A percentile compares a stretch with the other conserved stretches of the same genome.
Evolutionary conservation across 2,329 filamentous ascomycete genomes (phyloP).

Genomic region (Emmonsiellopsis sp.): DNA sequence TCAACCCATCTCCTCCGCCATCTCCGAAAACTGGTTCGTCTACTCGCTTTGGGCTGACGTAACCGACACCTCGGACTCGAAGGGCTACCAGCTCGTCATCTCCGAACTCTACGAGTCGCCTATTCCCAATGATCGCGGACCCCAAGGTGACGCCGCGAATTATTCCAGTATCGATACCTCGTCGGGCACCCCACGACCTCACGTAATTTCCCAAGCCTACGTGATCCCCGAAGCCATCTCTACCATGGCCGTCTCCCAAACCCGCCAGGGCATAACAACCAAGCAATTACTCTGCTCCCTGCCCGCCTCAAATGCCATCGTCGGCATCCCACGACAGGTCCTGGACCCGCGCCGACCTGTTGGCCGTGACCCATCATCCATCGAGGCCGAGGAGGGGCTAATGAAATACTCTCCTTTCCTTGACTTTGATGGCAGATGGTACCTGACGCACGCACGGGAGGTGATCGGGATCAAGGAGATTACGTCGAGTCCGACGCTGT

Average conservation of each 20-base stretch:
- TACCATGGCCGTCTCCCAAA: slow-evolving; percentile 74
- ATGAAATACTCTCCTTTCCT: slow-evolving; percentile 65
- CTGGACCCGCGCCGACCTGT: slow-evolving; percentile 82
- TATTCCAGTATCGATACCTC: slow-evolving; percentile 68
- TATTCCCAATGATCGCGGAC: slow-evolving; percentile 72
- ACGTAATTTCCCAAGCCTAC: slow-evolving; percentile 70
- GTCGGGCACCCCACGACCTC: slow-evolving; percentile 53
- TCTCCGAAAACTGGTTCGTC: slow-evolving; percentile 92
- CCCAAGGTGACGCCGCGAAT: slow-evolving; percentile 59
- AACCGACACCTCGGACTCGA: slow-evolving; percentile 43
- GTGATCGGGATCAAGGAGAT: slow-evolving; percentile 66
- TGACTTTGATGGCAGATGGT: slow-evolving; percentile 72
- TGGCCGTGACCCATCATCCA: slow-evolving; percentile 68
- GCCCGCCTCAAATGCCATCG: slow-evolving; percentile 60
- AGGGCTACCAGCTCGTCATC: slow-evolving; percentile 77
- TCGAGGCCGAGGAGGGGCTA: slow-evolving; percentile 76
- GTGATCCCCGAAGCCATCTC: slow-evolving; percentile 71
- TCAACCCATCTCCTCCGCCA: slow-evolving; percentile 63
- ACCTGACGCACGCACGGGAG: slow-evolving; percentile 73
- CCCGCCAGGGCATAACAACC: slow-evolving; percentile 80
- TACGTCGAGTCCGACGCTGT: slow-evolving; percentile 63
- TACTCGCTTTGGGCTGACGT: slow-evolving; percentile 65
- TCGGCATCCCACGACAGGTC: slow-evolving; percentile 67
- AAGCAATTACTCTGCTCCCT: slow-evolving; percentile 73
- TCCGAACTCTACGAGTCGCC: slow-evolving; percentile 87